A percentile compares a stretch with the other conserved stretches of the same genome.
phyloP scores from a whole-genome alignment of 352 stramenopile genomes.

The Globisporangium okanoganense region DNA sequence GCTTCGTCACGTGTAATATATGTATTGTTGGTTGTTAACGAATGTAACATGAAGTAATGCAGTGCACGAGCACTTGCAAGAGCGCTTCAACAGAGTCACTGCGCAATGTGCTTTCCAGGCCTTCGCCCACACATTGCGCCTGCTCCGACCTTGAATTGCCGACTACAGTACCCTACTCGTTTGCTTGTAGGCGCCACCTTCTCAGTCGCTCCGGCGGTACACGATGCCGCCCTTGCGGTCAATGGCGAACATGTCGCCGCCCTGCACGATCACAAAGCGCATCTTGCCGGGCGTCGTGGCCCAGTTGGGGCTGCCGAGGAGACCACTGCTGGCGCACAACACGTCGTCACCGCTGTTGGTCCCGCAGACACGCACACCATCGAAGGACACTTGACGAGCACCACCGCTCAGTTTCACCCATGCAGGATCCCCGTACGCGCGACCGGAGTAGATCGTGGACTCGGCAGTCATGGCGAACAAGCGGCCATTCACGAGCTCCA shows the following conservation, averaged over 20 bases:
- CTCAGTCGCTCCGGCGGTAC: slow-evolving; percentile 6
- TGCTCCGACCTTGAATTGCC: not conserved
- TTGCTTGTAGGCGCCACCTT: not conserved
- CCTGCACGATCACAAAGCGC: slow-evolving; percentile 6
- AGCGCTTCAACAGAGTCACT: not conserved
- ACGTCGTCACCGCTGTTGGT: slow-evolving; percentile 10
- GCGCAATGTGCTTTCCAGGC: not conserved
- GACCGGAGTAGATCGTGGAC: slow-evolving; percentile 7
- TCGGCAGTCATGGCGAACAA: slow-evolving; percentile 4
- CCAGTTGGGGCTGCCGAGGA: slow-evolving; percentile 13
- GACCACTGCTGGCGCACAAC: slow-evolving; percentile 11
- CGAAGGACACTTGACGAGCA: slow-evolving; percentile 15
- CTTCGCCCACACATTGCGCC: not conserved
- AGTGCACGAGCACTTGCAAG: not conserved
- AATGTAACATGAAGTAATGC: not conserved
- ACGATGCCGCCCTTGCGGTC: slow-evolving; percentile 5
- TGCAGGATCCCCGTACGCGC: not conserved
- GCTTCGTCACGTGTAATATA: not conserved
- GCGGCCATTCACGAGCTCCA: slow-evolving; percentile 17
- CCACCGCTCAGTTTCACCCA: slow-evolving; percentile 11
- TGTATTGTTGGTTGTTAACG: not conserved
- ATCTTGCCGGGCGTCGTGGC: slow-evolving; percentile 4
- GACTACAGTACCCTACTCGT: not conserved
- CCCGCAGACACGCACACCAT: slow-evolving; percentile 19
- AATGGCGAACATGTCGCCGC: slow-evolving; percentile 14